These are phyloP conservation scores for Raffaelea ambrosiae DNA, from an alignment of 2,329 filamentous ascomycete genomes.

Conservation along the genomic window DNA sequence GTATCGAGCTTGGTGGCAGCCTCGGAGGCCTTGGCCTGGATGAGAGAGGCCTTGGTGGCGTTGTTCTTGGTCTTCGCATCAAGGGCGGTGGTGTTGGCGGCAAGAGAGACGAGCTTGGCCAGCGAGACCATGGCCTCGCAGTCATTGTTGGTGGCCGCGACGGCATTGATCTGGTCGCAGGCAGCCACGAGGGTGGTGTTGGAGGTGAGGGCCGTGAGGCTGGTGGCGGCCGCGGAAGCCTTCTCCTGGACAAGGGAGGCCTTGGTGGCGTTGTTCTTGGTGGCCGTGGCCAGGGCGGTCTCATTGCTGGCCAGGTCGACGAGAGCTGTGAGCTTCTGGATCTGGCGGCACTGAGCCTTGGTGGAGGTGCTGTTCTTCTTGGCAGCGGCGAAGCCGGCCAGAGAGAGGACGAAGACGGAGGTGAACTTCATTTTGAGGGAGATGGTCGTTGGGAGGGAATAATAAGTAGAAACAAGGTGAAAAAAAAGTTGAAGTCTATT, in stretches of 20 bases:
- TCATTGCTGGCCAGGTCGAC: background rate
- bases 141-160: slow-evolving; percentile 17
- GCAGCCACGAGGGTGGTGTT: slow-evolving; percentile 27
- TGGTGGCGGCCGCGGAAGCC: slow-evolving; percentile 13
- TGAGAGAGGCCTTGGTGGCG: slow-evolving; percentile 23
- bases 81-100: slow-evolving; percentile 27
- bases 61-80: slow-evolving; percentile 24
- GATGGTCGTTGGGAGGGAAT: background rate
- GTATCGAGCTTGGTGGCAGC: slow-evolving; percentile 21
- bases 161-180: slow-evolving; percentile 23
- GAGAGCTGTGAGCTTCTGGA: background rate
- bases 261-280: slow-evolving; percentile 21
- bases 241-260: slow-evolving; percentile 18
- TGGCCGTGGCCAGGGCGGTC: background rate
- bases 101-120: slow-evolving; percentile 18
- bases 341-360: background rate
- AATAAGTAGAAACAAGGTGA: background rate
- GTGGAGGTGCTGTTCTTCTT: background rate
- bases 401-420: background rate
- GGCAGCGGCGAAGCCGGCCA: background rate
- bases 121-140: slow-evolving; percentile 21
- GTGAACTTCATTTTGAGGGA: background rate
- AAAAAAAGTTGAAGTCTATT: background rate
- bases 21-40: slow-evolving; percentile 27
- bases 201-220: slow-evolving; percentile 20